A percentile compares a stretch with the other conserved stretches of the same genome.
These are phyloP conservation scores for Backusella liffmaniae DNA, from an alignment of 192 early-diverging fungal species.

Conservation along the genomic window DNA sequence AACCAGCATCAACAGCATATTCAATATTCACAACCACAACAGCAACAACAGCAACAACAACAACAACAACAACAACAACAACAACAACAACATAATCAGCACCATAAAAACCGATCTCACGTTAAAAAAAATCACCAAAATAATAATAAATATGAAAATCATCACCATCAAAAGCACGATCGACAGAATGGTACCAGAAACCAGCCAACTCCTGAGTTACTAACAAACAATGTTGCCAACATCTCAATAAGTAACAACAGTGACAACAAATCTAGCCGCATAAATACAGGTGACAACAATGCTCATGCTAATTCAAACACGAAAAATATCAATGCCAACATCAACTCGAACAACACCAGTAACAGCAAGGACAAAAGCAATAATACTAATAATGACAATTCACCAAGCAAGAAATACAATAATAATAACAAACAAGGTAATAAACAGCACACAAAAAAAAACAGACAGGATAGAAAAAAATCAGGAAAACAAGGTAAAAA, in stretches of 20 bases:
- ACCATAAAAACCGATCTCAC: background rate
- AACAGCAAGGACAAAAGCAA: background rate
- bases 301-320: background rate
- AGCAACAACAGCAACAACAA: background rate
- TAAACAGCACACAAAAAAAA: background rate
- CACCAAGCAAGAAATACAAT: background rate
- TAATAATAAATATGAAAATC: background rate
- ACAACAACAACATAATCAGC: background rate
- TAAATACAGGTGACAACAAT: background rate
- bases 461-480: background rate
- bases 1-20: background rate
- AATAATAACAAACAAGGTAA: background rate
- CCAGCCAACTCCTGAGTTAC: background rate
- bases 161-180: background rate
- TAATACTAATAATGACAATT: background rate
- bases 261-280: background rate
- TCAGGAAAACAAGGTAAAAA: conserved; percentile 5
- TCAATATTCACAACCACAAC: background rate
- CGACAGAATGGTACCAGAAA: background rate
- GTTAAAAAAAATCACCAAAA: background rate
- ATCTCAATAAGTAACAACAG: background rate
- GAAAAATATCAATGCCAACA: background rate
- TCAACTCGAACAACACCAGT: background rate
- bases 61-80: background rate
- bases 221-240: background rate